Evolutionary conservation across 768 basidiomycete species (phyloP).

Genomic region (Polyporus arcularius): DNA sequence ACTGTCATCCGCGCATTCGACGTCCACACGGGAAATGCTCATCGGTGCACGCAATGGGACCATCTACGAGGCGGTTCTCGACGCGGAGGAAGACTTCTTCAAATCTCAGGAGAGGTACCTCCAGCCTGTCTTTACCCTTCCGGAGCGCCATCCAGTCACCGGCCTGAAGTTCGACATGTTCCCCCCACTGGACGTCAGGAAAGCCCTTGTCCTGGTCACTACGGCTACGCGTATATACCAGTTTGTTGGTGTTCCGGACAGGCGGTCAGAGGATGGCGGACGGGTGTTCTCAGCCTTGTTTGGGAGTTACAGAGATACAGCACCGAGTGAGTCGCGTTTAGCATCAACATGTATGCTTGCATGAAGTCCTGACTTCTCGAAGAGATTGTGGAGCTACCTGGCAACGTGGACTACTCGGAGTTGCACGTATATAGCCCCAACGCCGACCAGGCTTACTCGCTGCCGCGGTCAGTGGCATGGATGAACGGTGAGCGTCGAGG

Average conservation of each 20-base stretch:
- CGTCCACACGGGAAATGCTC: slow-evolving; percentile 81
- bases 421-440: slow-evolving; percentile 78
- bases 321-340: slow-evolving; percentile 64
- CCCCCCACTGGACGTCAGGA: slow-evolving; percentile 62
- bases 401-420: slow-evolving; percentile 72
- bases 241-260: slow-evolving; percentile 70
- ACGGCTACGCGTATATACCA: slow-evolving; percentile 91
- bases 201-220: slow-evolving; percentile 73
- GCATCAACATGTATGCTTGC: slow-evolving; percentile 10
- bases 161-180: slow-evolving; percentile 84
- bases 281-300: slow-evolving; percentile 79
- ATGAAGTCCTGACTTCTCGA: slow-evolving; percentile 27
- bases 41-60: slow-evolving; percentile 84
- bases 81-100: slow-evolving; percentile 90
- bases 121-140: slow-evolving; percentile 71
- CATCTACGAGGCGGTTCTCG: slow-evolving; percentile 86
- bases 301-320: slow-evolving; percentile 67
- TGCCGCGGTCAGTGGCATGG: slow-evolving; percentile 85
- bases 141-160: slow-evolving; percentile 80
- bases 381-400: slow-evolving; percentile 93
- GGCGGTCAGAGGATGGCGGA: slow-evolving; percentile 71
- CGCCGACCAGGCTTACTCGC: slow-evolving; percentile 64
- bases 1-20: slow-evolving; percentile 63
- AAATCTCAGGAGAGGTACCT: slow-evolving; percentile 84
- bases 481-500: slow-evolving; percentile 68